Conservation (phyloP, 129 eudicot genomes). For the Kitagawia praeruptora region DNA sequence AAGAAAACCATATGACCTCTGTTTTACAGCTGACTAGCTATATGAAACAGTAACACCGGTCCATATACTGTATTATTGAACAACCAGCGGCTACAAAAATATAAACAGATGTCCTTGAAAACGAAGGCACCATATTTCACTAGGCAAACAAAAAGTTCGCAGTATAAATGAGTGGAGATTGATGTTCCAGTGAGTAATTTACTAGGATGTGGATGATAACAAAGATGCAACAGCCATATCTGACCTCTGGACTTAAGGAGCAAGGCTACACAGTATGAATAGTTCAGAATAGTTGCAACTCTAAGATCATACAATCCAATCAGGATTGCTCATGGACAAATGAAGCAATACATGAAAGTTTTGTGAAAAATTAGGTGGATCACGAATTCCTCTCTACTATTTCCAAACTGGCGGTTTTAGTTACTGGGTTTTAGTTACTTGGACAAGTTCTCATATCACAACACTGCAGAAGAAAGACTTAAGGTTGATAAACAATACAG, state of each 20-base stretch:
- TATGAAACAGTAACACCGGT: not conserved
- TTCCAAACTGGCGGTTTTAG: not conserved
- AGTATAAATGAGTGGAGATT: not conserved
- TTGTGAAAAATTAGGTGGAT: not conserved
- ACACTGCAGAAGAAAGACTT: not conserved
- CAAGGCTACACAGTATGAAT: not conserved
- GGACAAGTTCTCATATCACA: not conserved
- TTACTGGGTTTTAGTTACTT: not conserved
- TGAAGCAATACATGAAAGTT: not conserved
- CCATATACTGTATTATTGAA: not conserved
- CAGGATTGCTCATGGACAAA: not conserved
- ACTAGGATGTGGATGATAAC: not conserved
- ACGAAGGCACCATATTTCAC: not conserved
- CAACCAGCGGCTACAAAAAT: not conserved
- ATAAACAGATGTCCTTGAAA: not conserved
- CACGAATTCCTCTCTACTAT: not conserved
- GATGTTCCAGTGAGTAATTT: not conserved
- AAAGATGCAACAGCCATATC: not conserved
- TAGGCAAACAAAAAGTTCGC: not conserved
- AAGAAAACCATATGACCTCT: too few relatives aligned
- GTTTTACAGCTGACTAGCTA: not conserved
- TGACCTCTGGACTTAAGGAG: not conserved
- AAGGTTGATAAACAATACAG: not conserved
- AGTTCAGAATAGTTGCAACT: not conserved
- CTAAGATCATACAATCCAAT: not conserved